Conservation (phyloP, 2,329 filamentous ascomycete genomes). For the Davidsoniella eucalypti region DNA sequence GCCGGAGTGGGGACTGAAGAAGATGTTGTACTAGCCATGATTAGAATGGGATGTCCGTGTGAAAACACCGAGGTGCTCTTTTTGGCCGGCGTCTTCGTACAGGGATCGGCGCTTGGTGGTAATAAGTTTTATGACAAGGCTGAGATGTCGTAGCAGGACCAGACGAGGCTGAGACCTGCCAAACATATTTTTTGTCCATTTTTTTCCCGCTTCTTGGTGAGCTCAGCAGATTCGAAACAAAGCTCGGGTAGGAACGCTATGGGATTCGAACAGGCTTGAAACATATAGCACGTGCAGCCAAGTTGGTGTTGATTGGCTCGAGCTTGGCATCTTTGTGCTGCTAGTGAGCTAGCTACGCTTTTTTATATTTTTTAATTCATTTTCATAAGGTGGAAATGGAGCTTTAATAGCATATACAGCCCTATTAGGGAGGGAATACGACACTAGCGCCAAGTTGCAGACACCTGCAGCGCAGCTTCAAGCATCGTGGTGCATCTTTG, state of each 20-base stretch:
- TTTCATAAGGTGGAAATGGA: too few relatives aligned
- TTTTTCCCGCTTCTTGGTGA: too few relatives aligned
- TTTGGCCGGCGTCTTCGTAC: background rate
- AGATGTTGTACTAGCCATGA: background rate
- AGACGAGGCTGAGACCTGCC: background rate
- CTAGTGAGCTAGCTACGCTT: background rate
- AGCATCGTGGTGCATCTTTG: too few relatives aligned
- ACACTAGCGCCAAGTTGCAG: too few relatives aligned
- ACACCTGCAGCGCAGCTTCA: too few relatives aligned
- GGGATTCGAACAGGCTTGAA: background rate
- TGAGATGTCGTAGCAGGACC: background rate
- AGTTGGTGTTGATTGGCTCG: conserved; percentile 1
- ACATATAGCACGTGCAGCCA: background rate
- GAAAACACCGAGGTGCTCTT: too few relatives aligned
- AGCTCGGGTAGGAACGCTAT: too few relatives aligned
- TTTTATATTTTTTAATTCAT: too few relatives aligned
- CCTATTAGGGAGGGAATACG: background rate
- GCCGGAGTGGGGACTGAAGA: background rate
- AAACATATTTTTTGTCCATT: background rate
- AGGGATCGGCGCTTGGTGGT: background rate
- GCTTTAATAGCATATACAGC: too few relatives aligned
- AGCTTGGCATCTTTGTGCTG: background rate
- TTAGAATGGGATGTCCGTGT: background rate
- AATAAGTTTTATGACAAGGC: background rate
- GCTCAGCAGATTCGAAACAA: too few relatives aligned